phyloP scores from a whole-genome alignment of 805 yeast genomes.

The Cyberlindnera americana region DNA sequence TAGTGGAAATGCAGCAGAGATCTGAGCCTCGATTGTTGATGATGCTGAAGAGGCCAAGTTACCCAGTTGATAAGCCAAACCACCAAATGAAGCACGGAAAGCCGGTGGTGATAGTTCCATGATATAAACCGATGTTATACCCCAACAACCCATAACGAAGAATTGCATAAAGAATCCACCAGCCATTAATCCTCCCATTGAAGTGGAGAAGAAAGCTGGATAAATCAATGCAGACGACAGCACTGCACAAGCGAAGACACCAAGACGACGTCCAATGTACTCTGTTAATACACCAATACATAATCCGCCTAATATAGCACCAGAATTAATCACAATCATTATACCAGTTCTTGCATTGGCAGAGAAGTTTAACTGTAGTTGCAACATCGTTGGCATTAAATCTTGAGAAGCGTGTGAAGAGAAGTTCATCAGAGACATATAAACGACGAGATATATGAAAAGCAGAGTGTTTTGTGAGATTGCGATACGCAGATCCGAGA shows the following conservation, averaged over 20 bases:
- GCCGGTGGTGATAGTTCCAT: conserved; percentile 65
- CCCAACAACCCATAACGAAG: conserved; percentile 73
- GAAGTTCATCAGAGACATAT: conserved; percentile 70
- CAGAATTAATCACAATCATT: conserved; percentile 59
- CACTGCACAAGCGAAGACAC: conserved; percentile 47
- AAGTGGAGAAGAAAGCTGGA: conserved; percentile 46
- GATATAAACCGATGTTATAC: conserved; percentile 63
- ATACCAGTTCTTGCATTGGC: conserved; percentile 52
- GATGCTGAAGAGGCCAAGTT: conserved; percentile 42
- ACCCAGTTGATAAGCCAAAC: conserved; percentile 45
- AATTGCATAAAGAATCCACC: conserved; percentile 66
- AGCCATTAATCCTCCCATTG: conserved; percentile 41
- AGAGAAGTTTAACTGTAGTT: conserved; percentile 46
- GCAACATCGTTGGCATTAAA: conserved; percentile 60
- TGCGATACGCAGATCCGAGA: conserved; percentile 33
- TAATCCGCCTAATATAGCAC: conserved; percentile 66
- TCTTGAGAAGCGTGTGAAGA: conserved; percentile 76
- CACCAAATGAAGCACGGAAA: conserved; percentile 57
- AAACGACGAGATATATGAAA: conserved; percentile 50
- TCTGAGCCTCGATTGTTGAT: conserved; percentile 59
- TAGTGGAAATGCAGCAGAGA: conserved; percentile 24
- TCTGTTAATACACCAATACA: conserved; percentile 54
- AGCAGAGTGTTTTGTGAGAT: conserved; percentile 56
- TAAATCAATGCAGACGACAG: conserved; percentile 59
- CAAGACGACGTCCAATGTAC: conserved; percentile 56